Evolutionary conservation across 345 rosid species (phyloP).

Genomic region (Populus simonii): DNA sequence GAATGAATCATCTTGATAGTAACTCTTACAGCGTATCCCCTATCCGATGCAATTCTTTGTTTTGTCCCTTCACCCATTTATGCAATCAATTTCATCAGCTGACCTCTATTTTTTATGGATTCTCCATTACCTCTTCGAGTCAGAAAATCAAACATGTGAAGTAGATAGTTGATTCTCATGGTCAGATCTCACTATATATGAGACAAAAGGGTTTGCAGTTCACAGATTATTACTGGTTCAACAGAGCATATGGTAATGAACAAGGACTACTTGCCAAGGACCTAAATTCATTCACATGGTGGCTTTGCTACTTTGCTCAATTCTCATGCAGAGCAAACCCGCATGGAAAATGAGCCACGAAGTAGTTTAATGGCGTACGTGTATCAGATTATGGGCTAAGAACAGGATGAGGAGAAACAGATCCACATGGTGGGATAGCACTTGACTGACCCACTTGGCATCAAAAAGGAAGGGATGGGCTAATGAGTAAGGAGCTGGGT

Average conservation of each 20-base stretch:
- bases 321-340: neutral
- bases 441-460: constrained; percentile 18
- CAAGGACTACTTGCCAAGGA: neutral
- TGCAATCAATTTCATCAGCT: no score
- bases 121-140: no score
- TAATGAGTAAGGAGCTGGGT: constrained; percentile 10
- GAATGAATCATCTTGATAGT: no score
- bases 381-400: constrained; percentile 1
- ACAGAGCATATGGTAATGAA: neutral
- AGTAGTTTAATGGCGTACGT: neutral
- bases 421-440: constrained; percentile 4
- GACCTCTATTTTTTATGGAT: no score
- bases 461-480: constrained; percentile 20
- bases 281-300: constrained; percentile 14
- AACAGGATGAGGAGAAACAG: neutral
- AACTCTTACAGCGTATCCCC: no score
- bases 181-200: no score
- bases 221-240: neutral
- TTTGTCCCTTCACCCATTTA: no score
- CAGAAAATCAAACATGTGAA: no score
- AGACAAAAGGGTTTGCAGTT: no score
- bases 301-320: neutral
- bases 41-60: no score
- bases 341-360: neutral
- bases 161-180: no score